A percentile compares a stretch with the other conserved stretches of the same genome.
Conservation (phyloP, 176 grass and related monocot species). For the Poa annua region DNA sequence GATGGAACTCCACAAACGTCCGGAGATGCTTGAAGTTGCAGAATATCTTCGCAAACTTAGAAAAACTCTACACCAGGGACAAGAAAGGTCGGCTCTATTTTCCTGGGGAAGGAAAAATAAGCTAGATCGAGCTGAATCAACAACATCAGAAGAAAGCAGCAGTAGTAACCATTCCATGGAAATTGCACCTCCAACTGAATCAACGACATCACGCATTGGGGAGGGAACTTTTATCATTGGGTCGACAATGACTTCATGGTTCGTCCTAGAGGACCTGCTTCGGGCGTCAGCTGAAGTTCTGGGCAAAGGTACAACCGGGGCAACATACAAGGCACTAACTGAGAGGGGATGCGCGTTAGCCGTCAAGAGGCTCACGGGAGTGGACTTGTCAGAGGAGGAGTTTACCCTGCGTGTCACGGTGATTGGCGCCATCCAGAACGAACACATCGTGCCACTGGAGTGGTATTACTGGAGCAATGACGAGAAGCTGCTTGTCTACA, state of each 20-base stretch:
- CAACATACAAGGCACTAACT: conserved; percentile 52
- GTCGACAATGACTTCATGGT: not conserved
- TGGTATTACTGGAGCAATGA: conserved; percentile 48
- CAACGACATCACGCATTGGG: not conserved
- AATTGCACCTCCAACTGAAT: too few species aligned
- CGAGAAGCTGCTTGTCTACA: conserved; percentile 51
- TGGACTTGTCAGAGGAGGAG: conserved; percentile 36
- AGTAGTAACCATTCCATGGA: too few species aligned
- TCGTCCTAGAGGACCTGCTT: conserved; percentile 54
- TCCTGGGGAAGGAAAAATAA: not conserved
- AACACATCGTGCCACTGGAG: conserved; percentile 49
- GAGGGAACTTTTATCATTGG: not conserved
- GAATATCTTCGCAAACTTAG: not conserved
- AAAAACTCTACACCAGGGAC: not conserved
- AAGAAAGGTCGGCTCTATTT: not conserved
- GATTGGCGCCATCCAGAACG: conserved; percentile 42
- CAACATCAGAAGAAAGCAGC: not conserved
- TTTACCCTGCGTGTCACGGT: conserved; percentile 30
- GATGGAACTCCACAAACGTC: not conserved
- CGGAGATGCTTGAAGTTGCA: conserved; percentile 13
- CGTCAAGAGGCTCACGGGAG: conserved; percentile 48
- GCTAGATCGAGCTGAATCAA: not conserved
- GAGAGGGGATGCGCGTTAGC: conserved; percentile 36
- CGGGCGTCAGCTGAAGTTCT: conserved; percentile 43
- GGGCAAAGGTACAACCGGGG: conserved; percentile 57